phyloP scores from a whole-genome alignment of 331 rosid species.

The Telfairia occidentalis region DNA sequence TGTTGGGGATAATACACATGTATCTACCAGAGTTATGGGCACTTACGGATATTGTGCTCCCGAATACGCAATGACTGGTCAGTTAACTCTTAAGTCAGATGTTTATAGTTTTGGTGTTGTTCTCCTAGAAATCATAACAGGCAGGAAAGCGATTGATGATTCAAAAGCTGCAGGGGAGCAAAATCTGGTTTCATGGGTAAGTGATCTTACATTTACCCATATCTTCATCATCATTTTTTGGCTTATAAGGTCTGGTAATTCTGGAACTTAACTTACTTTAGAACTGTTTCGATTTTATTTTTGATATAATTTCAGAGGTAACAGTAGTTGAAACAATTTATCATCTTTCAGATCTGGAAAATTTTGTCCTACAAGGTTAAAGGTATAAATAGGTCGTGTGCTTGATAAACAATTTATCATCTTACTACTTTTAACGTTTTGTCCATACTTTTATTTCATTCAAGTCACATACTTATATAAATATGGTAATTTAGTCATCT shows the following conservation, averaged over 20 bases:
- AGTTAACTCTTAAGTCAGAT: constrained; percentile 76
- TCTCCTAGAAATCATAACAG: constrained; percentile 86
- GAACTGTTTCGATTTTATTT: neutral
- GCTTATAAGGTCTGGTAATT: neutral
- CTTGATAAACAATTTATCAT: neutral
- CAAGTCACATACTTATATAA: neutral
- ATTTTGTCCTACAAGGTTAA: neutral
- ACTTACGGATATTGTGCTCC: constrained; percentile 97
- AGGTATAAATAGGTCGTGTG: neutral
- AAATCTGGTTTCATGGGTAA: constrained; percentile 94
- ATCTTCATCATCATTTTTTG: neutral
- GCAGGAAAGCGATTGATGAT: constrained; percentile 78
- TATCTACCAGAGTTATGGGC: constrained; percentile 94
- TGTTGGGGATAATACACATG: constrained; percentile 96
- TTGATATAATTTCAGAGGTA: neutral
- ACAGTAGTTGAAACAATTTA: neutral
- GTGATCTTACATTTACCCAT: constrained; percentile 11
- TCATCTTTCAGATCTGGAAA: constrained; percentile 2
- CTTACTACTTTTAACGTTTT: neutral
- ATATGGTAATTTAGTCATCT: neutral
- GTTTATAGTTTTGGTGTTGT: constrained; percentile 93
- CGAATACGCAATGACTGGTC: constrained; percentile 91
- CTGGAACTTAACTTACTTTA: neutral
- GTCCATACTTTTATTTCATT: neutral
- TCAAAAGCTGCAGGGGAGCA: constrained; percentile 82